Base-by-base conservation (phyloP, 2,329 filamentous ascomycete genomes). In the Aureobasidium sp. region DNA sequence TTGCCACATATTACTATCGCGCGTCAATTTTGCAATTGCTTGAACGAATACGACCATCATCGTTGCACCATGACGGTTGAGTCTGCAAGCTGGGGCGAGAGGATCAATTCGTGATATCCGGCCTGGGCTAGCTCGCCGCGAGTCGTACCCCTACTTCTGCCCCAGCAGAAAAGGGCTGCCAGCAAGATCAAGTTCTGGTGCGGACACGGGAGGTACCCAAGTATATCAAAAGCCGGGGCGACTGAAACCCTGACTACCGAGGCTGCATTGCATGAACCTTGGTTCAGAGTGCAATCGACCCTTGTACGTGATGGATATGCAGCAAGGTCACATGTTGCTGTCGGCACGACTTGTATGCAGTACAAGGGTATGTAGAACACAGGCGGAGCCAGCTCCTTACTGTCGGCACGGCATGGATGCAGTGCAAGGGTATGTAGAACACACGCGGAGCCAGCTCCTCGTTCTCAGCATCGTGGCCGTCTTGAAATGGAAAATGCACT, bases 191-290 rank as follows among this genome's bases (percentile, higher is more conserved):
- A 12, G 36, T 42, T 51, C 20, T 42, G 22, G 17, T 55, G 2
- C n/a, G 15, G 5, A 34, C 31, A 34, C 31, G 12, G 31, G 11
- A 34, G 9, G 53, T 45, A 57, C 29, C 14, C 17, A 44, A 20
- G 37, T 6, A 42, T 41, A 20, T 15, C 8, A 8, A 25, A n/a
- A 57, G 39, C 53, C 53, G 53, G 12, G 20, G 20, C 17, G 22
- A 17, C 11, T 34, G 31, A 17, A 17, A 34, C n/a, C 31, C 20
- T 2, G 36, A 22, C 27, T 57, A 57, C 39, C 53, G 53, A 56
- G 37, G 53, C 41, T 27, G 53, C 39, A 45, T 57, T 57, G 53
- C 53, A 57, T 45, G 53, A 57, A 57, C 52, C 9, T 56, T 34
- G 39, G 39, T 44, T 56, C 44, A 29, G 8, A 29, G 22, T 42